Evolutionary conservation across 2,329 filamentous ascomycete species (phyloP), one percentile per base, ranked within the genome.

Genomic region (Fusarium beomiforme): DNA sequence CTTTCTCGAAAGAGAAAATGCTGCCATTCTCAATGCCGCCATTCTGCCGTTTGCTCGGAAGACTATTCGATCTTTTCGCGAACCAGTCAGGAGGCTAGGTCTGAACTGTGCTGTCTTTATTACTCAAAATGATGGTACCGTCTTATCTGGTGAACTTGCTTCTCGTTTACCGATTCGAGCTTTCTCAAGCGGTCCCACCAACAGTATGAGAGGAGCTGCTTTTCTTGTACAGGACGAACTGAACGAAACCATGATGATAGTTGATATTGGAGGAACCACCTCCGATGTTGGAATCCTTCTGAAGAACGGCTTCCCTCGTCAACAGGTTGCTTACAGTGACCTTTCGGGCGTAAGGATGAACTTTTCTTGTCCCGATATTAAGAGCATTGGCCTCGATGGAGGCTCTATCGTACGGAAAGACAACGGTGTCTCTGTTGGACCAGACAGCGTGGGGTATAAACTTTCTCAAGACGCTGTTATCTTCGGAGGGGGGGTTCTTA

Each of bases 241-340:
- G 23, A 76, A 78, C 5, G 79, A 84, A 59, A 78, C 81, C 1
- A 79, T 85, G 71, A 87, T 91, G 81, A 89, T 92, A 0, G 86
- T 91, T 4, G 90, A 92, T 72, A 87, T 92, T 57, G 90, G 90
- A 1, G 90, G 90, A 5, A 92, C 90, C 0, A 92, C 90, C 0
- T 87, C 89, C 0, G 90, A 92, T 70, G 87, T 91, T 14, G 89
- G 90, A 0, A 78, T 90, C 1, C 77, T 92, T 6, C 83, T 89
- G 10, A 83, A 86, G 0, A 91, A 87, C 51, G 90, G 90, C 0
- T 90, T 92, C 53, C 90, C 90, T 1, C 83, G 89, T 34, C 88
- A 91, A 76, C 86, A 88, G 53, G 87, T 89, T 8, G 88, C 89
- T 0, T 91, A 89, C 67, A 89, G 87, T 36, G 85, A 90, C 34